Base-by-base conservation (phyloP, 2,329 filamentous ascomycete species). In the Lasiodiplodia sp. region DNA sequence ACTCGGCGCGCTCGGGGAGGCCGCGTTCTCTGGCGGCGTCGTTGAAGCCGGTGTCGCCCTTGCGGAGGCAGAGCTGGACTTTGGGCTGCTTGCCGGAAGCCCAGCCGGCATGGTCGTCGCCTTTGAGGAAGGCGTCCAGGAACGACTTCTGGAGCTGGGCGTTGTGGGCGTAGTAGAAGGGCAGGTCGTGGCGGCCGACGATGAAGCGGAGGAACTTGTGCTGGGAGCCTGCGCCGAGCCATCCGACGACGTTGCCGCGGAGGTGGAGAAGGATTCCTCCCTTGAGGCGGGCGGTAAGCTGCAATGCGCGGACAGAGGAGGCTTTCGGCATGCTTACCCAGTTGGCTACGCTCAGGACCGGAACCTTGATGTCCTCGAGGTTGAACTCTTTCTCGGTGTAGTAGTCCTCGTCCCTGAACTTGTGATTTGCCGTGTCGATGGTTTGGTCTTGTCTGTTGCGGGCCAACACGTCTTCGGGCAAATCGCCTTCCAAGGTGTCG, bases 121-220 rank as follows among this genome's bases (percentile, higher is more conserved):
- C 87, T 72, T 92, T 92, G 38, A 93, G 83, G 73, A 93, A 93
- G 0, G 90, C 90, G 69, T 92, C 88, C 0, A 92, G 79, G 75
- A 93, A 93, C 71, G 86, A 87, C 56, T 82, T 83, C 73, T 92
- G 91, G 0, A 92, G 72, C 70, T 90, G 87, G 0, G 91, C 90
- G 70, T 92, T 88, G 58, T 92, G 87, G 1, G 85, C 77, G 74
- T 92, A 91, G 79, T 92, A 93, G 75, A 92, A 92, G 0, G 90
- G 90, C 1, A 92, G 81, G 72, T 92, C 90, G 70, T 93, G 90
- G 0, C 91, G 84, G 1, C 91, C 90, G 0, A 87, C 88, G 73
- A 92, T 90, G 75, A 92, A 88, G 7, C 90, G 86, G 0, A 92
- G 82, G 72, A 90, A 92, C 76, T 92, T 92, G 70, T 88, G 81